Conservation (phyloP, 495 filamentous ascomycete species). For the Thozetella sp. region DNA sequence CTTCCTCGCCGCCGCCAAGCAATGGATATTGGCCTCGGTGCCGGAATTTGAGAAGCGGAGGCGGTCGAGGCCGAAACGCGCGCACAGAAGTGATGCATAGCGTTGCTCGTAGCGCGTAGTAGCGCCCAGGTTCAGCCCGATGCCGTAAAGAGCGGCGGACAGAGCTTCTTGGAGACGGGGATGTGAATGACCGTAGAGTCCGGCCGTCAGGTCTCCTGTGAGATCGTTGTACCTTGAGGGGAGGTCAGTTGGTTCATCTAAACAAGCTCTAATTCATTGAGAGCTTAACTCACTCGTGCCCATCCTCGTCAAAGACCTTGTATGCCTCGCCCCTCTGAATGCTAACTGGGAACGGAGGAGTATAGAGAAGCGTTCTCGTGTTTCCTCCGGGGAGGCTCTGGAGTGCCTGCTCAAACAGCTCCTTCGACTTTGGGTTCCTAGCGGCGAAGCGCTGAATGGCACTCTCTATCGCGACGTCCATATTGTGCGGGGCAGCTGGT, state of each 20-base stretch:
- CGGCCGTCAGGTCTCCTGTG: constrained; percentile 53
- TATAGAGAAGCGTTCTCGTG: constrained; percentile 60
- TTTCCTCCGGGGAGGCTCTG: constrained; percentile 61
- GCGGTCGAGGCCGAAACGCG: constrained; percentile 43
- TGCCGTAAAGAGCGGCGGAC: constrained; percentile 26
- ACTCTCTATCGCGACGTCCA: background rate
- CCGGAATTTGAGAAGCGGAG: constrained; percentile 55
- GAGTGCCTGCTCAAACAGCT: constrained; percentile 34
- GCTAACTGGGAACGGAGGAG: constrained; percentile 57
- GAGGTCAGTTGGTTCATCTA: background rate
- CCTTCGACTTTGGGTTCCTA: constrained; percentile 33
- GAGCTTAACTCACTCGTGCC: constrained; percentile 28
- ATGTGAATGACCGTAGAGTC: constrained; percentile 56
- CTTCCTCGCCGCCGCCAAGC: constrained; percentile 37
- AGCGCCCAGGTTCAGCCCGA: constrained; percentile 40
- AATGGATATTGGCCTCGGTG: constrained; percentile 54
- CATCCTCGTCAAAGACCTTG: constrained; percentile 41
- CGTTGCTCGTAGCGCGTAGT: constrained; percentile 39
- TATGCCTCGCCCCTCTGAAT: constrained; percentile 38
- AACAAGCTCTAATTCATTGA: background rate
- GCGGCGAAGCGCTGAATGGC: background rate
- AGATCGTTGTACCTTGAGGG: constrained; percentile 43
- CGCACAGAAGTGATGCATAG: constrained; percentile 37
- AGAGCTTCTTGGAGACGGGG: constrained; percentile 37
- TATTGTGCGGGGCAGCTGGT: too few relatives aligned